phyloP scores from a whole-genome alignment of 306 rosid genomes.

The Canavalia gladiata region DNA sequence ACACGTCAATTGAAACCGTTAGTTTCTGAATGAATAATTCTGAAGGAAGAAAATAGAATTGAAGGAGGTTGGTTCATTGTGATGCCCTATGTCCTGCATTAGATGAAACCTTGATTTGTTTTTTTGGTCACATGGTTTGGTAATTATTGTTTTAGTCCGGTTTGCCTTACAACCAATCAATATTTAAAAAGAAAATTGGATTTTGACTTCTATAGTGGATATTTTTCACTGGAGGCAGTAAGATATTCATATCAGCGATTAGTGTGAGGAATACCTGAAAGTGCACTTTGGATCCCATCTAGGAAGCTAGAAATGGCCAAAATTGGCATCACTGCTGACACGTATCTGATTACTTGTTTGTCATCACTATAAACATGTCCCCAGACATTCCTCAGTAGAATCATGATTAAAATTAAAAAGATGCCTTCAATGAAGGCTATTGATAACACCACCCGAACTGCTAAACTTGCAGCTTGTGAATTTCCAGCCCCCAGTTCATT shows the following conservation, averaged over 20 bases:
- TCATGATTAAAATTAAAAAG: conserved; percentile 50
- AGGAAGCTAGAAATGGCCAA: conserved; percentile 49
- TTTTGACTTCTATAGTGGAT: too few species aligned
- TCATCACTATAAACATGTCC: conserved; percentile 71
- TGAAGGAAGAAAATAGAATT: not conserved
- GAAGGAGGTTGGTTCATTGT: conserved; percentile 5
- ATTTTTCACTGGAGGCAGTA: too few species aligned
- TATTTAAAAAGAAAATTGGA: too few species aligned
- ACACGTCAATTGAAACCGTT: conserved; percentile 6
- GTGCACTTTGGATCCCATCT: conserved; percentile 51
- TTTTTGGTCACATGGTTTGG: too few species aligned
- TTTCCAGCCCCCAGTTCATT: conserved; percentile 54
- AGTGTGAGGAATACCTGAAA: conserved; percentile 48
- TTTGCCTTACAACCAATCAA: too few species aligned
- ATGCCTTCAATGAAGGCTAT: conserved; percentile 41
- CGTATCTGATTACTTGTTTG: conserved; percentile 59
- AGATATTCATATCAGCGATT: not conserved
- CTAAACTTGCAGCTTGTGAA: conserved; percentile 44
- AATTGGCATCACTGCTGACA: conserved; percentile 56
- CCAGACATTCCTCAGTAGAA: conserved; percentile 69
- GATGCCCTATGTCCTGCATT: not conserved
- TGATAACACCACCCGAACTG: conserved; percentile 44
- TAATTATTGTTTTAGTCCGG: too few species aligned
- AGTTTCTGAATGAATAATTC: not conserved
- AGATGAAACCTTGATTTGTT: too few species aligned